Percentiles rank a stretch among this genome's conserved stretches.
phyloP scores from a whole-genome alignment of 1,284 basidiomycete genomes.

The Fomitiporia mediterranea region DNA sequence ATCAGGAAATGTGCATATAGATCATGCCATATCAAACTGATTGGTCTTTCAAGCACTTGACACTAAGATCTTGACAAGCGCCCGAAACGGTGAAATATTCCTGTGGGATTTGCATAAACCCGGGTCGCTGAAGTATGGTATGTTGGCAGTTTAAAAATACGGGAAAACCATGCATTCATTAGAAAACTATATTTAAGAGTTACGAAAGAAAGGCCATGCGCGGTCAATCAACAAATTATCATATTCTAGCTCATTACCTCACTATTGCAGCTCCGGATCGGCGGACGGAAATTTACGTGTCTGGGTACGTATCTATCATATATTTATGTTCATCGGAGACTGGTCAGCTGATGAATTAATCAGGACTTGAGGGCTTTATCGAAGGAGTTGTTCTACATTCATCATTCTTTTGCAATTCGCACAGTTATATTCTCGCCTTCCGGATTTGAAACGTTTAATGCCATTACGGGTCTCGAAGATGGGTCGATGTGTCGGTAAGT shows the following conservation, averaged over 20 bases:
- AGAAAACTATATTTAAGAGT: no score
- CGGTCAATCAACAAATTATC: conserved; percentile 73
- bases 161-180: not conserved
- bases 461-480: conserved; percentile 76
- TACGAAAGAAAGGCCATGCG: conserved; percentile 67
- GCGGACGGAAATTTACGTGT: conserved; percentile 79
- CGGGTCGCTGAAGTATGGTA: conserved; percentile 68
- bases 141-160: not conserved
- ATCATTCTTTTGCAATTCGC: conserved; percentile 68
- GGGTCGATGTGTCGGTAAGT: conserved; percentile 56
- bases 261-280: conserved; percentile 78
- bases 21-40: conserved; percentile 2
- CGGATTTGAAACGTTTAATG: conserved; percentile 59
- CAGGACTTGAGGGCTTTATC: conserved; percentile 75
- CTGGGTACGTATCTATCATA: conserved; percentile 55
- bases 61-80: conserved; percentile 80
- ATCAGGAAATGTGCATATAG: conserved; percentile 3
- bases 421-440: conserved; percentile 71
- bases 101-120: conserved; percentile 79
- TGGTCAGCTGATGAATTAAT: not conserved
- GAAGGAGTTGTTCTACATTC: conserved; percentile 66
- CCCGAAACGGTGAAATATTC: conserved; percentile 78
- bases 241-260: conserved; percentile 54
- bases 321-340: not conserved
- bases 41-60: conserved; percentile 55